Evolutionary conservation across 805 yeast genomes (phyloP).

Genomic region (Ogataea nitratoaversa): DNA sequence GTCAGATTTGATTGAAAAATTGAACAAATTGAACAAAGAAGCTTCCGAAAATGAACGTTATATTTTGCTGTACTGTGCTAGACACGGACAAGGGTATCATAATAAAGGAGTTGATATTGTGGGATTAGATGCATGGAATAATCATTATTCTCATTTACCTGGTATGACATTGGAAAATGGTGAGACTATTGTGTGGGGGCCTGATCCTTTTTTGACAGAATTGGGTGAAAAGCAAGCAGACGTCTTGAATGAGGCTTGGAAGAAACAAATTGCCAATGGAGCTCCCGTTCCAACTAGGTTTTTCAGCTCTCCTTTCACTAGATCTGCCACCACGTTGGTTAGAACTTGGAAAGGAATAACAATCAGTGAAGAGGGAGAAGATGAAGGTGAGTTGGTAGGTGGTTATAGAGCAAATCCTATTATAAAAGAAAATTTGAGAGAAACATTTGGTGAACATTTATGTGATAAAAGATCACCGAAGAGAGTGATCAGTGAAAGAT

Average conservation of each 20-base stretch:
- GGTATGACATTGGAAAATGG: slow-evolving; percentile 43
- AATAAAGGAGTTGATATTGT: slow-evolving; percentile 51
- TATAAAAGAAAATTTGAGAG: slow-evolving; percentile 49
- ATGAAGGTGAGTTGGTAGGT: slow-evolving; percentile 12
- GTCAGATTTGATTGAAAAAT: slow-evolving; percentile 32
- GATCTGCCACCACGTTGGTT: slow-evolving; percentile 55
- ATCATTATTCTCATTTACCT: slow-evolving; percentile 45
- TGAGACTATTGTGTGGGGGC: slow-evolving; percentile 46
- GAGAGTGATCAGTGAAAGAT: slow-evolving; percentile 35
- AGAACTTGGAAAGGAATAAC: slow-evolving; percentile 45
- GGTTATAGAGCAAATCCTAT: slow-evolving; percentile 20
- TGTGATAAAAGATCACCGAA: slow-evolving; percentile 55
- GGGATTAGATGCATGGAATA: slow-evolving; percentile 55
- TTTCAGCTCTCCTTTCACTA: slow-evolving; percentile 60
- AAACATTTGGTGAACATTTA: slow-evolving; percentile 54
- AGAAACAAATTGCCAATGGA: slow-evolving; percentile 37
- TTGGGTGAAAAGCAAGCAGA: slow-evolving; percentile 54
- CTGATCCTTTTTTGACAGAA: slow-evolving; percentile 57
- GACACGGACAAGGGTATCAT: slow-evolving; percentile 73
- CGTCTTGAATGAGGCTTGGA: slow-evolving; percentile 42
- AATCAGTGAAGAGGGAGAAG: slow-evolving; percentile 23
- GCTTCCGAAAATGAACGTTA: slow-evolving; percentile 36
- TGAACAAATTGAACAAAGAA: slow-evolving; percentile 33
- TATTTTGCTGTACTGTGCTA: slow-evolving; percentile 50
- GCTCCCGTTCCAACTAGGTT: slow-evolving; percentile 54